Evolutionary conservation across 2,329 filamentous ascomycete genomes (phyloP), one percentile per base, ranked within the genome.

Genomic region (Paracorniculantispora psalliotae): DNA sequence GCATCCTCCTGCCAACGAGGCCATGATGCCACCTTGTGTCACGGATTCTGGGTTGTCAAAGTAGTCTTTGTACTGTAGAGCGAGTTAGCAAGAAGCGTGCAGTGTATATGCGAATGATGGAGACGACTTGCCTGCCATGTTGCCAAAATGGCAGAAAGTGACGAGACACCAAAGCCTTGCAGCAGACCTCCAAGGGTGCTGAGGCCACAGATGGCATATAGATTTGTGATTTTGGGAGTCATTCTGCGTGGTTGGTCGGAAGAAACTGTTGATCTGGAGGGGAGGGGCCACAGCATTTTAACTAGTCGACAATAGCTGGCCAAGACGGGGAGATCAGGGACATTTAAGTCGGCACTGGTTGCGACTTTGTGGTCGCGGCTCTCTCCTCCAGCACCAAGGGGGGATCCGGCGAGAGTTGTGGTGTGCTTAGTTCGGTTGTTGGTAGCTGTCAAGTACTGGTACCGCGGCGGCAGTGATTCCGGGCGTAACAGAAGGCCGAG

Each of bases 151-250:
- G 79, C 80, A 5, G 77, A 78, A 73, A 82, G 81, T 55, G 79
- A 81, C 21, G 76, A 76, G 61, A 82, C 81, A 63, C 81, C 80
- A 66, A 82, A 82, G 60, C 77, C 78, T 65, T 79, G 79, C 49
- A 71, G 66, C 62, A 69, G 63, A 49, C 70, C 70, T 44, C 69
- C 69, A 23, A 72, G 69, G 52, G 69, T 72, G 63, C 63, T 60
- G 30, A 65, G 59, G 25, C 61, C 59, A 37, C 62, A 63, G 21
- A 66, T 63, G 46, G 65, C 62, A 48, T 67, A 67, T 2, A 64
- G 61, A 56, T 67, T 67, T 35, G 64, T 63, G 60, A 63, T 55
- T 55, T 52, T 61, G 9, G 52, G 61, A 4, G 26, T n/a, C 58
- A 60, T 60, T 12, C 7, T 39, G 28, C 33, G 23, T 17, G 39